These are phyloP conservation scores for Cryptococcus jaspeensis DNA, from an alignment of 1,284 basidiomycete genomes.

Conservation along the genomic window DNA sequence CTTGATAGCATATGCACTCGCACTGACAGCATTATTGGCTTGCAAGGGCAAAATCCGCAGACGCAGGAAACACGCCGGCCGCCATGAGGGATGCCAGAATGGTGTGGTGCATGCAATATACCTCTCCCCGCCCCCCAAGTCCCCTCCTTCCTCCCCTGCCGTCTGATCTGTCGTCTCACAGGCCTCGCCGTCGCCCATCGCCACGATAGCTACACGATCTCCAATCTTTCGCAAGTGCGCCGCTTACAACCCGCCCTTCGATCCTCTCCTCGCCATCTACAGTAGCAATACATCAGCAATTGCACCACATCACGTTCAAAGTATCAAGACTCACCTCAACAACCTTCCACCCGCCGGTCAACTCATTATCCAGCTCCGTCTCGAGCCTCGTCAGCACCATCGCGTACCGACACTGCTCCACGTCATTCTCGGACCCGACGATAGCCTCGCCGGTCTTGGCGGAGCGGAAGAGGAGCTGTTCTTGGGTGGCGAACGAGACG, in stretches of 20 bases:
- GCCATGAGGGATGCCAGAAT: too few relatives aligned
- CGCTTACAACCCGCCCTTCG: slow-evolving; percentile 20
- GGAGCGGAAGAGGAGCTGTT: slow-evolving; percentile 88
- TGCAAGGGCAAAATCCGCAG: too few relatives aligned
- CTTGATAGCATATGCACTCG: too few relatives aligned
- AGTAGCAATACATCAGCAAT: not conserved
- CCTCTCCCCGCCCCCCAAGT: too few relatives aligned
- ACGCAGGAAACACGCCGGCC: too few relatives aligned
- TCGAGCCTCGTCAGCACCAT: slow-evolving; percentile 86
- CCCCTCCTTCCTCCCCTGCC: too few relatives aligned
- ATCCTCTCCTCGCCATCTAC: slow-evolving; percentile 38
- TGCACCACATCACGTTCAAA: not conserved
- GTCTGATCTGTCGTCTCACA: too few relatives aligned
- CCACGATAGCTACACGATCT: too few relatives aligned
- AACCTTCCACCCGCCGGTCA: slow-evolving; percentile 98
- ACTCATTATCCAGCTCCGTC: slow-evolving; percentile 81
- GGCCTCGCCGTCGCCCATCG: too few relatives aligned
- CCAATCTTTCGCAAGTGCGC: too few relatives aligned
- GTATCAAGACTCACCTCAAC: slow-evolving; percentile 68
- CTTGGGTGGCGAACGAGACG: slow-evolving; percentile 91
- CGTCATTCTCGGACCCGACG: slow-evolving; percentile 82
- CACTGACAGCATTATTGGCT: too few relatives aligned
- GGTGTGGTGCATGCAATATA: slow-evolving; percentile 13
- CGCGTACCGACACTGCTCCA: slow-evolving; percentile 90
- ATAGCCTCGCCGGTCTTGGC: slow-evolving; percentile 79